Base-by-base conservation (phyloP, 352 stramenopile species). In the Aphanomyces cochlioides region DNA sequence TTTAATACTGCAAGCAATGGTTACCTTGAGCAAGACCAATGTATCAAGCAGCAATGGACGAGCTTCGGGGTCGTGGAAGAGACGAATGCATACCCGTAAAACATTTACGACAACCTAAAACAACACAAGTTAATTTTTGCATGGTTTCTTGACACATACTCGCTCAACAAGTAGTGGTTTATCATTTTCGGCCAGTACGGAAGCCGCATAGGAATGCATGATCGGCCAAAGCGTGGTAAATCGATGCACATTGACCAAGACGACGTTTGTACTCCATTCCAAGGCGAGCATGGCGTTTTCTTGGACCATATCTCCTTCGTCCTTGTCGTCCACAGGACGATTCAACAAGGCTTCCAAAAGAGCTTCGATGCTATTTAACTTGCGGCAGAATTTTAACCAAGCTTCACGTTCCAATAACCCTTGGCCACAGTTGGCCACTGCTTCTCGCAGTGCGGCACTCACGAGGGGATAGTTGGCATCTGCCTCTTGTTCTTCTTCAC, bases 221-320 rank as follows among this genome's bases (percentile, higher is more conserved):
- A 81, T 79, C 3, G 88, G 82, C 87, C 87, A 95, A 12, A 95
- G 76, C 56, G 82, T 66, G 60, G 82, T 72, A 38, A 93, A 90
- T 13, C 87, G 85, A 60, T 93, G 84, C 43, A 85, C 78, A 56
- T 95, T 95, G 56, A 92, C 87, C 41, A 95, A 75, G 37, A 95
- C 92, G 48, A 91, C 80, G 66, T 95, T 84, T 7, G 93, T 85
- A 66, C 84, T 91, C 13, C 90, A 74, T 70, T 95, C 87, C 17
- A 93, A 77, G 65, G 92, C 85, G n/a, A 95, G 71, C 41, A 95
- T 95, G 8, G 87, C 87, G 21, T 95, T 93, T 61, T 95, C 87
- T 69, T 95, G 87, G 80, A 92, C 89, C 87, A 95, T 95, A 7
- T 82, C 81, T 66, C 85, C 84, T 70, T 95, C 92, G 70, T 91